phyloP scores from a whole-genome alignment of 164 flowering plant genomes.

The Nymphaea colorata region DNA sequence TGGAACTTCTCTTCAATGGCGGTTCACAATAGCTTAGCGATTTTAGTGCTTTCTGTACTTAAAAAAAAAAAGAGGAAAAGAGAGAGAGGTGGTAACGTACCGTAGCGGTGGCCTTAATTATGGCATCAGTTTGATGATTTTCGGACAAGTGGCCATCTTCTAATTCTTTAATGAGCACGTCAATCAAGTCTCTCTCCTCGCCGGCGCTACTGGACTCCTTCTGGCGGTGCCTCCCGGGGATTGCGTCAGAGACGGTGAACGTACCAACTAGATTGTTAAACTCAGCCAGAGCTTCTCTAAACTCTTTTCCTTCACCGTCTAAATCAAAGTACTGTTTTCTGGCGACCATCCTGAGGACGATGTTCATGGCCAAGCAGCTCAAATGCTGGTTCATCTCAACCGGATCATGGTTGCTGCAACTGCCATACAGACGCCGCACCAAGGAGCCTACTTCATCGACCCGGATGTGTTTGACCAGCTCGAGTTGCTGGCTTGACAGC shows the following conservation, averaged over 20 bases:
- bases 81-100: conserved; percentile 1
- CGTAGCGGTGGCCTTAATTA: conserved; percentile 10
- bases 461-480: conserved; percentile 8
- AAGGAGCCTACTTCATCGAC: conserved; percentile 5
- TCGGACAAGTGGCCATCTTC: conserved; percentile 1
- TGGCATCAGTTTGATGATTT: conserved; percentile 7
- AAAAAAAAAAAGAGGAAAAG: no score
- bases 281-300: neutral
- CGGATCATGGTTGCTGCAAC: conserved; percentile 1
- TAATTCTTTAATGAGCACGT: conserved; percentile 12
- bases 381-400: conserved; percentile 16
- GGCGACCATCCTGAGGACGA: conserved; percentile 8
- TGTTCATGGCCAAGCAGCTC: conserved; percentile 6
- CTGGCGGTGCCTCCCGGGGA: conserved; percentile 20
- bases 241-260: conserved; percentile 10
- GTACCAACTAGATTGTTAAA: conserved; percentile 1
- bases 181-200: conserved; percentile 13
- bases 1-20: no score
- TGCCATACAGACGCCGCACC: conserved; percentile 4
- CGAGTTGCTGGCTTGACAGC: conserved; percentile 9
- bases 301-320: neutral
- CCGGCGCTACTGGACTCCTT: neutral
- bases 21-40: no score
- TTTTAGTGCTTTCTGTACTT: no score
- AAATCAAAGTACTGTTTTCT: conserved; percentile 12